phyloP scores from a whole-genome alignment of 2,329 filamentous ascomycete genomes.

The Nemania sp. region DNA sequence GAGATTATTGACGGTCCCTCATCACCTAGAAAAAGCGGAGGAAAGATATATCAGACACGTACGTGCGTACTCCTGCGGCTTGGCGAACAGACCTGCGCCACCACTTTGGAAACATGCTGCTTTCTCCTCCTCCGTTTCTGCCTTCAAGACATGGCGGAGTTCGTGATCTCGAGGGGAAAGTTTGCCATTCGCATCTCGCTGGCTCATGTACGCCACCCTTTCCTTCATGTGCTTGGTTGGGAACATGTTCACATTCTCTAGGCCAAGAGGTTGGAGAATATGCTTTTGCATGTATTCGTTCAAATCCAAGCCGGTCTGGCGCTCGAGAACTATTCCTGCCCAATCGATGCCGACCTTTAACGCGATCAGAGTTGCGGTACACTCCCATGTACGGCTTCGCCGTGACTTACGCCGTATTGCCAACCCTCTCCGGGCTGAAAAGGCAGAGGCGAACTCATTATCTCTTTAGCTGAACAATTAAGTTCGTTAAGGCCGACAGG shows the following conservation, averaged over 20 bases:
- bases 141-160: constrained; percentile 47
- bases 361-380: no score
- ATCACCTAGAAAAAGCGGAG: no score
- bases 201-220: constrained; percentile 60
- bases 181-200: constrained; percentile 49
- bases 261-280: constrained; percentile 51
- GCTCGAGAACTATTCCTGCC: constrained; percentile 54
- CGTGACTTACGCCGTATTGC: constrained; percentile 58
- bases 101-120: constrained; percentile 58
- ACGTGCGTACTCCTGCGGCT: constrained; percentile 64
- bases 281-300: constrained; percentile 54
- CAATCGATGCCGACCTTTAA: constrained; percentile 59
- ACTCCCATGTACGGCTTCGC: no score
- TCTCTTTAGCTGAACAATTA: constrained; percentile 54
- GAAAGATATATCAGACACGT: no score
- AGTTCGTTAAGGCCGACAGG: constrained; percentile 62
- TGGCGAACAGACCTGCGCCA: constrained; percentile 64
- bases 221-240: constrained; percentile 56
- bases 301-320: constrained; percentile 47
- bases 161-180: constrained; percentile 53
- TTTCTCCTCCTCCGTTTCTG: constrained; percentile 47
- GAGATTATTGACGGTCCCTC: background rate
- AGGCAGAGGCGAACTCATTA: constrained; percentile 57
- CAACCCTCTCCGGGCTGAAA: constrained; percentile 66
- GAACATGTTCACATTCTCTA: constrained; percentile 59